Base-by-base conservation (phyloP, 2,329 filamentous ascomycete genomes). In the Diaporthe destruens region DNA sequence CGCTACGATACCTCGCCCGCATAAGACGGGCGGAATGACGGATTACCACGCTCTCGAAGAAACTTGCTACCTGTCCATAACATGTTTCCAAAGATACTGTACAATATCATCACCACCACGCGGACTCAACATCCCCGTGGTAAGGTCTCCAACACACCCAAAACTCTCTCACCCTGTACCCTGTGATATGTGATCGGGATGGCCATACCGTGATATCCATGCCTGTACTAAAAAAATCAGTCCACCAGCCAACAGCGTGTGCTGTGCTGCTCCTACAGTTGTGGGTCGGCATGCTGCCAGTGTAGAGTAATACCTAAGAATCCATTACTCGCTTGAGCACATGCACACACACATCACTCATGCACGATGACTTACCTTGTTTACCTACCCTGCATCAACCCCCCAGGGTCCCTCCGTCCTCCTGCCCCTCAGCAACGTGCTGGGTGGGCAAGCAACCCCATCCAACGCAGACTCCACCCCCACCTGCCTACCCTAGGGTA, bases 161-260 rank as follows among this genome's bases (percentile, higher is more conserved):
- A 53, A 18, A 36, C 36, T 32, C n/a, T 3, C 6, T n/a, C 6
- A 47, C 23, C 32, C 12, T 6, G 34, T 34, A n/a, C 42, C 47
- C 32, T 53, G 55, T 70, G 68, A 70, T 70, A 61, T 53, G 57
- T 57, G 68, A 70, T 70, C 68, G 68, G 68, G 68, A 70, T 70
- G 34, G 44, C 56, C 68, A 70, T 42, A 70, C 68, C 68, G 68
- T 70, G 68, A 70, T 70, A 70, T 70, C 54, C 55, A 61, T 70
- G 57, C 55, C 14, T 39, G 47, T 61, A 23, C 25, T 20, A 9
- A 7, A 16, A 11, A 39, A 3, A 18, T 25, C 55, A 3, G 9
- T 23, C 14, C 47, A 53, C 29, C 5, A 8, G 9, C 18, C 25
- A 51, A 1, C 42, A 49, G 42, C 2, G 20, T 36, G 36, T 51